phyloP scores from a whole-genome alignment of 495 filamentous ascomycete genomes.

The Daldinia childiae region DNA sequence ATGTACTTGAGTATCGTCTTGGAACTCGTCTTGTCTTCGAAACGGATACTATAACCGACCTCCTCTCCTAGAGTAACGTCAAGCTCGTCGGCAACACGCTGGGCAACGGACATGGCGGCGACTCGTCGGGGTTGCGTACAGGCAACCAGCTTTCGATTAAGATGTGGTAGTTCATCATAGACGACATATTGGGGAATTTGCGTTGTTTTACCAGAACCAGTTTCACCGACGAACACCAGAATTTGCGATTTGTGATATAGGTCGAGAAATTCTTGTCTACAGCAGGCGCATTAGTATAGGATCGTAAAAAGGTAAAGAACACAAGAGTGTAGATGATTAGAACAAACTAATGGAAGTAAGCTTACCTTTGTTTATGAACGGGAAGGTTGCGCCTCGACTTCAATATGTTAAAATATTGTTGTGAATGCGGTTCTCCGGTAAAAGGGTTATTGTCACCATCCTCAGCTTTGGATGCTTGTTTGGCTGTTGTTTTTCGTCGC shows the following conservation, averaged over 20 bases:
- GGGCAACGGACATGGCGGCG: conserved; percentile 97
- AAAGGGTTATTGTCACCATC: conserved; percentile 87
- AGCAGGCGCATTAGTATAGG: conserved; percentile 7
- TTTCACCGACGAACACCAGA: conserved; percentile 98
- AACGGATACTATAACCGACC: conserved; percentile 98
- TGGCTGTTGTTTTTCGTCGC: conserved; percentile 83
- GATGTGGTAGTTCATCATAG: conserved; percentile 93
- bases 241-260: conserved; percentile 94
- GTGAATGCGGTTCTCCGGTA: conserved; percentile 76
- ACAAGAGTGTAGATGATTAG: neutral
- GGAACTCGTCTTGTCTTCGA: conserved; percentile 91
- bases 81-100: conserved; percentile 97
- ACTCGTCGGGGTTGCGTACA: conserved; percentile 99
- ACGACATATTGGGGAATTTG: conserved; percentile 99
- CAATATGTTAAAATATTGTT: conserved; percentile 88
- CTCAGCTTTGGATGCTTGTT: conserved; percentile 76
- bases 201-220: conserved; percentile 98
- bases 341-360: conserved; percentile 4
- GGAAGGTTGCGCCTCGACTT: conserved; percentile 85
- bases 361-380: conserved; percentile 86
- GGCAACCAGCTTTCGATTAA: conserved; percentile 84
- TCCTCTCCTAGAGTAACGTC: conserved; percentile 94
- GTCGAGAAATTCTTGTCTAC: conserved; percentile 90
- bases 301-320: neutral
- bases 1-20: conserved; percentile 99